phyloP scores from a whole-genome alignment of 2,329 filamentous ascomycete genomes.

The Apiospora sp. region DNA sequence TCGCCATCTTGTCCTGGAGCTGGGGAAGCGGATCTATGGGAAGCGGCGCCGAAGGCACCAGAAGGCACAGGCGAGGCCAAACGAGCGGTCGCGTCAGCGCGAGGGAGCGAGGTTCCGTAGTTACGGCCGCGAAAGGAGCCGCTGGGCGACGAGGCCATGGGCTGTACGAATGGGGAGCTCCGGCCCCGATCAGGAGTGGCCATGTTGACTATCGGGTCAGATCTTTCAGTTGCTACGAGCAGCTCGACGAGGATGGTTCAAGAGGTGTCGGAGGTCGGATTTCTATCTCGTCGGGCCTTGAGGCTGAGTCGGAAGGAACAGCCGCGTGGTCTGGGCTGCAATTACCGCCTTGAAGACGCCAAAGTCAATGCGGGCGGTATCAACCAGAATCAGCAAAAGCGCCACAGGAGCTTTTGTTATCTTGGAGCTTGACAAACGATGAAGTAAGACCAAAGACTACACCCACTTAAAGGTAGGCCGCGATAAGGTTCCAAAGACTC shows the following conservation, averaged over 20 bases:
- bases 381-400: not conserved
- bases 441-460: slow-evolving; percentile 10
- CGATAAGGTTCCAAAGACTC: not conserved
- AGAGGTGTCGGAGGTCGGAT: slow-evolving; percentile 1
- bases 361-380: slow-evolving; percentile 10
- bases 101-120: slow-evolving; percentile 61
- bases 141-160: slow-evolving; percentile 57
- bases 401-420: slow-evolving; percentile 12
- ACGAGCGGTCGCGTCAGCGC: slow-evolving; percentile 67
- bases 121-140: slow-evolving; percentile 54
- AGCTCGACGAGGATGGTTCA: not conserved
- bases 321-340: slow-evolving; percentile 15
- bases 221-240: not conserved
- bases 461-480: slow-evolving; percentile 2
- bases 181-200: slow-evolving; percentile 47
- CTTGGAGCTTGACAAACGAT: slow-evolving; percentile 10
- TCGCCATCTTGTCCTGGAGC: slow-evolving; percentile 52
- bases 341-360: slow-evolving; percentile 17
- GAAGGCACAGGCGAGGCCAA: slow-evolving; percentile 67
- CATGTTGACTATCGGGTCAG: slow-evolving; percentile 33
- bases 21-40: slow-evolving; percentile 52
- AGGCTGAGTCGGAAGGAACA: not conserved
- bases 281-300: not conserved
- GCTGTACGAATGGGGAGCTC: slow-evolving; percentile 48
- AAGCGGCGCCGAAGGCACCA: slow-evolving; percentile 51